Percentiles rank a stretch among this genome's conserved stretches.
These are phyloP conservation scores for Penicillium corylophilum DNA, from an alignment of 2,329 filamentous ascomycete species.

Conservation along the genomic window DNA sequence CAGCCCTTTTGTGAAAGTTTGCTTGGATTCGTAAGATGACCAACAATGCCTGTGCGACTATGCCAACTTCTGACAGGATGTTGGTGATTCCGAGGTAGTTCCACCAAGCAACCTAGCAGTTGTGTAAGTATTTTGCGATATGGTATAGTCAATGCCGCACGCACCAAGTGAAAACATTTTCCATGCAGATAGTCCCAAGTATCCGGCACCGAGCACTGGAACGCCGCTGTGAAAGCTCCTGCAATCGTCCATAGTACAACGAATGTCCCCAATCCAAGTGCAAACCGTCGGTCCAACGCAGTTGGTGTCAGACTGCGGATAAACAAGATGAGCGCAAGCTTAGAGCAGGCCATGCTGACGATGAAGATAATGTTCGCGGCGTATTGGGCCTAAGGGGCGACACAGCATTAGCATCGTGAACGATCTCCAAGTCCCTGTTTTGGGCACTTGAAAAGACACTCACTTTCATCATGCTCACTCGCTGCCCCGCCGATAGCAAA, in stretches of 20 bases:
- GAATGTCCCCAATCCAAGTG: slow-evolving; percentile 11
- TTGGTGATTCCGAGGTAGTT: slow-evolving; percentile 27
- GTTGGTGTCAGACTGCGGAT: slow-evolving; percentile 25
- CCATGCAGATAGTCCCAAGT: slow-evolving; percentile 24
- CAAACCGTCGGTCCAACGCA: slow-evolving; percentile 16
- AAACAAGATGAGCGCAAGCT: slow-evolving; percentile 26
- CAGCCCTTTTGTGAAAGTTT: slow-evolving; percentile 15
- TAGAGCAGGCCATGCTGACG: slow-evolving; percentile 22
- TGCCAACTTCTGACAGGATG: slow-evolving; percentile 25
- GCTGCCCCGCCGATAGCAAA: slow-evolving; percentile 1
- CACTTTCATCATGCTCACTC: slow-evolving; percentile 23
- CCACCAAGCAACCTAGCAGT: slow-evolving; percentile 22
- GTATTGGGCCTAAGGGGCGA: slow-evolving; percentile 20
- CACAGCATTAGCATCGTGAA: neutral
- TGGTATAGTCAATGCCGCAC: too few species aligned
- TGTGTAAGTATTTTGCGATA: neutral
- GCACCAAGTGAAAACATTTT: slow-evolving; percentile 23
- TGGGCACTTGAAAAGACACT: neutral
- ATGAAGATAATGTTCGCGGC: slow-evolving; percentile 25
- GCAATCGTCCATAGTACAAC: slow-evolving; percentile 18
- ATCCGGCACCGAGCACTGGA: slow-evolving; percentile 19
- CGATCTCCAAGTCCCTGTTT: neutral
- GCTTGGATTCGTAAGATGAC: slow-evolving; percentile 27
- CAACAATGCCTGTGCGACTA: slow-evolving; percentile 24
- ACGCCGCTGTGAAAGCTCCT: slow-evolving; percentile 15